Conservation (phyloP, 345 rosid species). For the Linum trigynum region DNA sequence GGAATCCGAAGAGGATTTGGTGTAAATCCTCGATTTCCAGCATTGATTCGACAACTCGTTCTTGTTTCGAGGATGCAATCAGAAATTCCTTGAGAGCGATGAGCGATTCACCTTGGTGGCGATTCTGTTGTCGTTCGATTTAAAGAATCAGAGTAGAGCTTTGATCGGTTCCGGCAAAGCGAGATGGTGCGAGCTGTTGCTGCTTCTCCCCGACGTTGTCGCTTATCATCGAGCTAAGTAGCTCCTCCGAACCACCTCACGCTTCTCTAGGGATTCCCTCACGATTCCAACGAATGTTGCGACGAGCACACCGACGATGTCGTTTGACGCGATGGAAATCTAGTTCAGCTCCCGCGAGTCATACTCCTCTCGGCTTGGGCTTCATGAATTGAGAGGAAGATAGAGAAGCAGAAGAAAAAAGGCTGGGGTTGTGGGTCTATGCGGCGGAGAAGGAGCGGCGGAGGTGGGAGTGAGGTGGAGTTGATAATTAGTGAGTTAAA, state of each 20-base stretch:
- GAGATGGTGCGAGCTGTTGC: conserved; percentile 12
- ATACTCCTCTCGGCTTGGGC: too few species aligned
- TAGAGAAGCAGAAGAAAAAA: too few species aligned
- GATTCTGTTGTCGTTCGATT: not conserved
- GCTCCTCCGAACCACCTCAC: conserved; percentile 21
- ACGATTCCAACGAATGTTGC: conserved; percentile 31
- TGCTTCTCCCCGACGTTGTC: conserved; percentile 9
- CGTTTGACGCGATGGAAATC: conserved; percentile 20
- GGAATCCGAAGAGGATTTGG: too few species aligned
- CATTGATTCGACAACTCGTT: too few species aligned
- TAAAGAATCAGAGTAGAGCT: conserved; percentile 27
- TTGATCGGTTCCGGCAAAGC: conserved; percentile 25
- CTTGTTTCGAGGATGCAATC: too few species aligned
- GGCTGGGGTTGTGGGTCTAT: too few species aligned
- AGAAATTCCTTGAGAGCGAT: conserved; percentile 17
- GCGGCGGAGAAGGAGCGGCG: too few species aligned
- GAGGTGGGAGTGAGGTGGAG: too few species aligned
- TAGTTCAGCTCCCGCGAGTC: conserved; percentile 31
- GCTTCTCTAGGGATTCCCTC: conserved; percentile 13
- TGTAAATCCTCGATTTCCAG: too few species aligned
- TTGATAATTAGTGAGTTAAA: too few species aligned
- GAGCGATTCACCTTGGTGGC: conserved; percentile 21
- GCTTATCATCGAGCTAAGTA: conserved; percentile 16
- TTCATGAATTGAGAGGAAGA: too few species aligned
- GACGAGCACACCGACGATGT: conserved; percentile 19